Base-by-base conservation (phyloP, 352 stramenopile species). In the Phytophthora niederhauseri region DNA sequence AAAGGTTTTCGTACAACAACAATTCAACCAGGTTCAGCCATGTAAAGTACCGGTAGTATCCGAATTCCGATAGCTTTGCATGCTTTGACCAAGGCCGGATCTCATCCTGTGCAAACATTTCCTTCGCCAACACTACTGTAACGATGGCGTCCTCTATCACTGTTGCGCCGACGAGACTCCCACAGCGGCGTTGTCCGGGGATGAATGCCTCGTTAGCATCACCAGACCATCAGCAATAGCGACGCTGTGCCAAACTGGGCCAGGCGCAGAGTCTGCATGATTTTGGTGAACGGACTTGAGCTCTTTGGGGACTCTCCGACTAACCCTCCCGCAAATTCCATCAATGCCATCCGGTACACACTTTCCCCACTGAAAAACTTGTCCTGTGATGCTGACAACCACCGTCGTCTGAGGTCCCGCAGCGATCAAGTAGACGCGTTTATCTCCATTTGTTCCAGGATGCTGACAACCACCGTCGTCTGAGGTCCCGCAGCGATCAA, bases 201-300 rank as follows among this genome's bases (percentile, higher is more conserved):
- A 12, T 2, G 43, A 15, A 57, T 84, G 68, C 19, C 63, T 64
- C 17, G 68, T 75, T 36, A 89, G 72, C 12, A 86, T 34, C 7
- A 87, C 56, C 17, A 90, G 57, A 12, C 82, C 82, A 34, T 76
- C 71, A 3, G 82, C 80, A 52, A 90, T 75, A 5, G 76, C 76
- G 11, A 90, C 76, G 36, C 63, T 75, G 8, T 81, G 67, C 77
- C 76, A 88, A 26, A 66, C 43, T 28, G 69, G 52, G 14, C 57
- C 52, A 34, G 54, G 20, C 22, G 15, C 22, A 24, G 20, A 51
- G 14, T 34, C 38, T 43, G 3, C 22, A 15, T n/a, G 9, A 19
- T n/a, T 34, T n/a, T 66, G 56, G 12, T 20, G 19, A n/a, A 70
- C 30, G 20, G 46, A 22, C 12, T 64, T 57, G 14, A 82, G n/a